These are phyloP conservation scores for Neofusicoccum laricinum DNA, from an alignment of 2,329 filamentous ascomycete species.

Conservation along the genomic window DNA sequence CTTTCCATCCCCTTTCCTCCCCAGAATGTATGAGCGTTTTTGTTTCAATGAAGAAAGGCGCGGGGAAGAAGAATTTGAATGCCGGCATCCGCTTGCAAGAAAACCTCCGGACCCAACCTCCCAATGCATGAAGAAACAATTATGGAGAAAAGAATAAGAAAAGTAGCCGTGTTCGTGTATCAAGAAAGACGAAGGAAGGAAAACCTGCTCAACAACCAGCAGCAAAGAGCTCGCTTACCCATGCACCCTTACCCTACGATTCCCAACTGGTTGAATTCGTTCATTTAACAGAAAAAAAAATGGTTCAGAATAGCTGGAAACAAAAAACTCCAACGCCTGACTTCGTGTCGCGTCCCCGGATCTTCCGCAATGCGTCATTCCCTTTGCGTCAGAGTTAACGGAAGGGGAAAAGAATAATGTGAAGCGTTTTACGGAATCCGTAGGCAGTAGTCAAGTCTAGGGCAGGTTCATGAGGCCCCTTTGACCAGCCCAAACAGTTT, in stretches of 20 bases:
- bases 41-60: too few relatives aligned
- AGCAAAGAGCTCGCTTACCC: not conserved
- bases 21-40: too few relatives aligned
- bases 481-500: not conserved
- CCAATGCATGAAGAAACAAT: not conserved
- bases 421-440: not conserved
- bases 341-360: constrained; percentile 3
- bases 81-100: not conserved
- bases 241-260: not conserved
- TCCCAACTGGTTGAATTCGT: not conserved
- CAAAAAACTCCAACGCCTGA: constrained; percentile 6
- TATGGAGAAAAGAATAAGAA: not conserved
- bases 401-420: not conserved
- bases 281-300: not conserved
- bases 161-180: not conserved
- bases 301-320: not conserved
- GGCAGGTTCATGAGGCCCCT: not conserved
- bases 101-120: not conserved
- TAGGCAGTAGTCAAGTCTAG: not conserved
- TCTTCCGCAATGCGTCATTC: not conserved
- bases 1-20: too few relatives aligned
- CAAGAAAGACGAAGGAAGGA: not conserved
- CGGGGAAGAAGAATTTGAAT: not conserved
- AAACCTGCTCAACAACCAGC: not conserved
- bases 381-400: not conserved